phyloP scores from a whole-genome alignment of 495 filamentous ascomycete species.

The Daldinia loculata region DNA sequence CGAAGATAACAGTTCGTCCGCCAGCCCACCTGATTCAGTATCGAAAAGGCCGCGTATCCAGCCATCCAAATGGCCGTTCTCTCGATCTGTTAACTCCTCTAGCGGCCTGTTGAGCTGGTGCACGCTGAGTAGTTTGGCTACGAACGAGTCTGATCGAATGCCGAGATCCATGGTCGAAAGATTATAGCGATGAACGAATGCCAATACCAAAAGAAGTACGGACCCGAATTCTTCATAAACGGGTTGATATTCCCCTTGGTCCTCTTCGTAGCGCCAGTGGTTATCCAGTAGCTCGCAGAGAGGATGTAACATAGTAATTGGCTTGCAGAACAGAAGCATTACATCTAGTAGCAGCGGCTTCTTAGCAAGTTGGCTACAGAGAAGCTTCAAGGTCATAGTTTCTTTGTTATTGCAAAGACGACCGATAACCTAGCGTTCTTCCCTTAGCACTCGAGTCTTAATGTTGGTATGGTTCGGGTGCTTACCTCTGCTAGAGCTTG shows the following conservation, averaged over 20 bases:
- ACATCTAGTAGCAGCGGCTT: slow-evolving; percentile 84
- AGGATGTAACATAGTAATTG: slow-evolving; percentile 78
- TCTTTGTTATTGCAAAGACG: slow-evolving; percentile 82
- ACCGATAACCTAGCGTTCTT: slow-evolving; percentile 69
- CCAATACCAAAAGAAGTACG: slow-evolving; percentile 82
- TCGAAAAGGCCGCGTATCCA: slow-evolving; percentile 93
- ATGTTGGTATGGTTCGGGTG: background rate
- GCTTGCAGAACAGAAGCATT: slow-evolving; percentile 82
- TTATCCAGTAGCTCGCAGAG: slow-evolving; percentile 85
- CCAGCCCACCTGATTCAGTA: slow-evolving; percentile 73
- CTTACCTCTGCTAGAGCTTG: slow-evolving; percentile 80
- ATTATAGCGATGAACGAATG: slow-evolving; percentile 84
- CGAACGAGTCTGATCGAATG: slow-evolving; percentile 71
- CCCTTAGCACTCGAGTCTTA: slow-evolving; percentile 14
- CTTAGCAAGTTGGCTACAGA: slow-evolving; percentile 81
- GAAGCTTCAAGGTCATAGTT: slow-evolving; percentile 86
- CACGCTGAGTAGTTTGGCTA: slow-evolving; percentile 76
- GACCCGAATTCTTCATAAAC: slow-evolving; percentile 97
- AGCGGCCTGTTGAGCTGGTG: slow-evolving; percentile 68
- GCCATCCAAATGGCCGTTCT: slow-evolving; percentile 76
- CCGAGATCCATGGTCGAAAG: slow-evolving; percentile 75
- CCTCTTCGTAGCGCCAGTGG: slow-evolving; percentile 87
- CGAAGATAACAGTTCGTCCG: slow-evolving; percentile 87
- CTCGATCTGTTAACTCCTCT: slow-evolving; percentile 73
- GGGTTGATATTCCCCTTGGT: slow-evolving; percentile 93